These are phyloP conservation scores for Trichopus zeylanicus DNA, from an alignment of 116 monocot genomes.

Conservation along the genomic window DNA sequence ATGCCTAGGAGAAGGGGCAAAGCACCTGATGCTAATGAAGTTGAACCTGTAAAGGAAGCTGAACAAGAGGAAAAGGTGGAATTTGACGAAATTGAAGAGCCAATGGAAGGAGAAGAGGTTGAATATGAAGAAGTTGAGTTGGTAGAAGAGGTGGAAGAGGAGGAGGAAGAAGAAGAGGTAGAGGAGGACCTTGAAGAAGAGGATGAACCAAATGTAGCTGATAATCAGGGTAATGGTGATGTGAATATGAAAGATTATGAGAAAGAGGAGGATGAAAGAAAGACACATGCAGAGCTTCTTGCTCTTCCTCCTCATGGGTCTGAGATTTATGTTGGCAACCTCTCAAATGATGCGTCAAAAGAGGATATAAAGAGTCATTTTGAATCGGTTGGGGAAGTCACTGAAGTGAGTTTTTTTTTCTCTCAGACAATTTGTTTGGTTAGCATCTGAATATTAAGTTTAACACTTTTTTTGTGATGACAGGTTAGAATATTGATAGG, in stretches of 20 bases:
- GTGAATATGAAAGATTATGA: slow-evolving; percentile 15
- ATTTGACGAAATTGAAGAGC: slow-evolving; percentile 31
- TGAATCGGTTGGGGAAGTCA: slow-evolving; percentile 62
- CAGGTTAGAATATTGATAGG: slow-evolving; percentile 80
- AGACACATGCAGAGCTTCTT: slow-evolving; percentile 54
- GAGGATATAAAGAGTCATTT: slow-evolving; percentile 55
- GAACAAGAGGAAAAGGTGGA: slow-evolving; percentile 35
- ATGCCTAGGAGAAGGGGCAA: slow-evolving; percentile 54
- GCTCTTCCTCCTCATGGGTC: slow-evolving; percentile 79
- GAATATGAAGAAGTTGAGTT: slow-evolving; percentile 70
- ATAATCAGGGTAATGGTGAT: slow-evolving; percentile 6
- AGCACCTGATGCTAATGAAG: slow-evolving; percentile 18
- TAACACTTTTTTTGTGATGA: not conserved
- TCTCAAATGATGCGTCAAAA: slow-evolving; percentile 41
- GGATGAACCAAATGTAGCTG: slow-evolving; percentile 8
- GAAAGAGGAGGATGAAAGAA: slow-evolving; percentile 29
- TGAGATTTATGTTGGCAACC: slow-evolving; percentile 69
- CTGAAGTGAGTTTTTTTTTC: slow-evolving; percentile 29
- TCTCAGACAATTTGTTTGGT: not conserved
- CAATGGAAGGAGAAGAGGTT: slow-evolving; percentile 55
- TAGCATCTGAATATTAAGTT: not conserved
- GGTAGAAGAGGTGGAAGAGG: slow-evolving; percentile 28
- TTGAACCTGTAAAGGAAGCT: slow-evolving; percentile 15
- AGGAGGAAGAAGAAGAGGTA: slow-evolving; percentile 27
- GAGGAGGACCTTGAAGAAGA: slow-evolving; percentile 27